phyloP scores from a whole-genome alignment of 192 early-diverging fungal genomes.

The Coemansia sp. region DNA sequence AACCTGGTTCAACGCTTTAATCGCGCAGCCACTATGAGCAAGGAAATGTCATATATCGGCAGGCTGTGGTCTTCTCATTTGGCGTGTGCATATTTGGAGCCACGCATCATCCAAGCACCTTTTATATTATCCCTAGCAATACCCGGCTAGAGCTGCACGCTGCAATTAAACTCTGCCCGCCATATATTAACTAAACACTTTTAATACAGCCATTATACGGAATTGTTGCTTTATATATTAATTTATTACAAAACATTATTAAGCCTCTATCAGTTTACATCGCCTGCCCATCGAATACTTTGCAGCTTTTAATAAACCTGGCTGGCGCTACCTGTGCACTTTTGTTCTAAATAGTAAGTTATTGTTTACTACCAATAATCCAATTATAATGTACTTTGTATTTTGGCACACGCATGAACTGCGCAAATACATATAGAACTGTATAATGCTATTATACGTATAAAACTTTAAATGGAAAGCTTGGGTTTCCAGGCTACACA shows the following conservation, averaged over 20 bases:
- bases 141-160: slow-evolving; percentile 4
- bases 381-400: not conserved
- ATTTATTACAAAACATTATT: not conserved
- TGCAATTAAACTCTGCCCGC: slow-evolving; percentile 1
- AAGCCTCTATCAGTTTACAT: slow-evolving; percentile 1
- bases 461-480: not conserved
- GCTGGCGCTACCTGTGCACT: not conserved
- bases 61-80: not conserved
- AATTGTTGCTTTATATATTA: not conserved
- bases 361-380: not conserved
- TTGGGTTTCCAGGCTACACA: not conserved
- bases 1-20: not conserved
- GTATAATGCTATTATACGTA: not conserved
- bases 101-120: not conserved
- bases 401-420: not conserved
- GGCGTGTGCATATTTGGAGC: not conserved
- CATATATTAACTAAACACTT: not conserved
- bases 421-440: not conserved
- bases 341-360: not conserved
- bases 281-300: not conserved
- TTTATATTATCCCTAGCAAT: not conserved
- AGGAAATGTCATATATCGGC: not conserved
- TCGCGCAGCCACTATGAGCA: not conserved
- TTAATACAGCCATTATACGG: not conserved
- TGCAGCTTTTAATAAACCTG: not conserved